phyloP scores from a whole-genome alignment of 768 basidiomycete species.

The Xerocomus brunneocitrinus region DNA sequence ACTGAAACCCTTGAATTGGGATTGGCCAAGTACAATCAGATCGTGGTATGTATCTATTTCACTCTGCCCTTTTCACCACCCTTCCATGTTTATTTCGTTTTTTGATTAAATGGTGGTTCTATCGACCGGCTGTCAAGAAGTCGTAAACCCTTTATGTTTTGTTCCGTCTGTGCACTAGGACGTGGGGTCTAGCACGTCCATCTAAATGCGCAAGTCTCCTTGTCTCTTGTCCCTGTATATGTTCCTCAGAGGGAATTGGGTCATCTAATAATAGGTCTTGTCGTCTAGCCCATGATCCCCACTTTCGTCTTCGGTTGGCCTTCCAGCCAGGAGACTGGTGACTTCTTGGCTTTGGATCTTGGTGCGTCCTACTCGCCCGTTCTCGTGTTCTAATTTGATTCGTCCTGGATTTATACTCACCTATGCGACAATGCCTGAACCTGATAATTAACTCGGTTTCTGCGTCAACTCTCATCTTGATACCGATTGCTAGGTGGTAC shows the following conservation, averaged over 20 bases:
- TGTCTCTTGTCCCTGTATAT: neutral
- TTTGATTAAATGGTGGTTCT: neutral
- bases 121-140: neutral
- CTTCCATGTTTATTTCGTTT: constrained; percentile 4
- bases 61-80: neutral
- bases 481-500: constrained; percentile 65
- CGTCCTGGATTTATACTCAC: neutral
- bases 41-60: constrained; percentile 65
- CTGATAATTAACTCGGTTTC: neutral
- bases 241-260: neutral
- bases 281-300: constrained; percentile 84
- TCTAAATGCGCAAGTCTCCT: neutral
- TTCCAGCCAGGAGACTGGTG: constrained; percentile 80
- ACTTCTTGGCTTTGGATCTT: constrained; percentile 86
- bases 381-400: neutral
- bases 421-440: neutral
- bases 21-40: constrained; percentile 73
- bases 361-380: constrained; percentile 43
- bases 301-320: constrained; percentile 98
- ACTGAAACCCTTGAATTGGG: constrained; percentile 88
- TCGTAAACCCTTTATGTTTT: neutral
- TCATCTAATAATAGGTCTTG: constrained; percentile 10
- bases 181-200: neutral
- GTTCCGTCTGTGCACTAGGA: neutral
- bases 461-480: neutral